Conservation (phyloP, 345 rosid genomes). For the Tarenaya hassleriana region DNA sequence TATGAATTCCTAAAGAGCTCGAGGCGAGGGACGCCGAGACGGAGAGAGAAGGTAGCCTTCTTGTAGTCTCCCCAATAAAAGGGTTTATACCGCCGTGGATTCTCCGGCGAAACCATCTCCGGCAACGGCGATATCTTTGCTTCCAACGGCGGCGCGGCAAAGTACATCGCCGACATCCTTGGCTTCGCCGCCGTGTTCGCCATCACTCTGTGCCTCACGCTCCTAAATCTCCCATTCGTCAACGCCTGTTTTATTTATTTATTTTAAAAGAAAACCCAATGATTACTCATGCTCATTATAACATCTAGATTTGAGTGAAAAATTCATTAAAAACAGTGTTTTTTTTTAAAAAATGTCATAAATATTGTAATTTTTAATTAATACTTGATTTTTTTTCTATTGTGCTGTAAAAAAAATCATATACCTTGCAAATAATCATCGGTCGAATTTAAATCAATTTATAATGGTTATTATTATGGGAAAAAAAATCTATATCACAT, state of each 20-base stretch:
- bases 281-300: too few species aligned
- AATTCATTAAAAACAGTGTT: too few species aligned
- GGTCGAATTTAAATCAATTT: neutral
- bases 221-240: slow-evolving; percentile 80
- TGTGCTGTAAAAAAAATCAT: too few species aligned
- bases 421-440: too few species aligned
- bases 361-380: too few species aligned
- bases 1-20: slow-evolving; percentile 41
- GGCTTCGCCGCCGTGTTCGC: slow-evolving; percentile 45
- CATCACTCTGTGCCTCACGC: slow-evolving; percentile 79
- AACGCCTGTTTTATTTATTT: too few species aligned
- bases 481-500: too few species aligned
- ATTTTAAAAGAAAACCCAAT: too few species aligned
- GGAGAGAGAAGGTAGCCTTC: slow-evolving; percentile 59
- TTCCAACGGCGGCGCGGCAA: slow-evolving; percentile 75
- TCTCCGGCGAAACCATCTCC: slow-evolving; percentile 43
- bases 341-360: too few species aligned
- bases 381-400: too few species aligned
- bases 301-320: too few species aligned
- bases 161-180: slow-evolving; percentile 77
- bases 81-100: slow-evolving; percentile 44
- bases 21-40: slow-evolving; percentile 63
- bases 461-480: neutral
- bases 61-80: slow-evolving; percentile 88
- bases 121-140: slow-evolving; percentile 51